phyloP scores from a whole-genome alignment of 495 filamentous ascomycete species.

The Xylaria curta region DNA sequence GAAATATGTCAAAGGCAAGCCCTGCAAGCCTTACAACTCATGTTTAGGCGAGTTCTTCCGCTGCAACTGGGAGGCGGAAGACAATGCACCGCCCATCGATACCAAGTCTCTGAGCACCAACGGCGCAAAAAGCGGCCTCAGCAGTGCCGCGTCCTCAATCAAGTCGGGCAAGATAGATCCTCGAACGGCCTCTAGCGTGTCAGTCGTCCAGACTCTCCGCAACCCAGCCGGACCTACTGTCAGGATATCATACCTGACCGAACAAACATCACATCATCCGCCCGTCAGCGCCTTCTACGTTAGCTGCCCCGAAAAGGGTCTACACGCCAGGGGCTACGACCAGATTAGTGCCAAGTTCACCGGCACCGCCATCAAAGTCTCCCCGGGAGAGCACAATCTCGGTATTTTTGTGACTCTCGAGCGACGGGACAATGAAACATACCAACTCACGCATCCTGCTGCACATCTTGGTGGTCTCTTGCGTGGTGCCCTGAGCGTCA shows the following conservation, averaged over 20 bases:
- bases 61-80: constrained; percentile 92
- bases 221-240: constrained; percentile 61
- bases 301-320: constrained; percentile 88
- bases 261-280: constrained; percentile 98
- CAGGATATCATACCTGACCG: constrained; percentile 89
- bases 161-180: constrained; percentile 53
- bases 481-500: constrained; percentile 80
- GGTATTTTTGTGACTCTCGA: constrained; percentile 93
- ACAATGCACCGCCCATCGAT: constrained; percentile 61
- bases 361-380: constrained; percentile 89
- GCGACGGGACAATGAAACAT: constrained; percentile 82
- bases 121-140: constrained; percentile 38
- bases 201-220: constrained; percentile 47
- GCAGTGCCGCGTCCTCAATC: constrained; percentile 56
- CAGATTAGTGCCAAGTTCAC: constrained; percentile 98
- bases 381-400: constrained; percentile 89
- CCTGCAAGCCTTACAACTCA: constrained; percentile 98
- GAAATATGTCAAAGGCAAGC: constrained; percentile 98
- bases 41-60: constrained; percentile 97
- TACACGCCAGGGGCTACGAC: constrained; percentile 89
- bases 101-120: constrained; percentile 41
- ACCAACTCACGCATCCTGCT: constrained; percentile 91
- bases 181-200: constrained; percentile 49
- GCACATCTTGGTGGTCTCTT: constrained; percentile 92
- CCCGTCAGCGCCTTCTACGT: constrained; percentile 96